phyloP scores from a whole-genome alignment of 345 rosid genomes.

The Combretum micranthum region DNA sequence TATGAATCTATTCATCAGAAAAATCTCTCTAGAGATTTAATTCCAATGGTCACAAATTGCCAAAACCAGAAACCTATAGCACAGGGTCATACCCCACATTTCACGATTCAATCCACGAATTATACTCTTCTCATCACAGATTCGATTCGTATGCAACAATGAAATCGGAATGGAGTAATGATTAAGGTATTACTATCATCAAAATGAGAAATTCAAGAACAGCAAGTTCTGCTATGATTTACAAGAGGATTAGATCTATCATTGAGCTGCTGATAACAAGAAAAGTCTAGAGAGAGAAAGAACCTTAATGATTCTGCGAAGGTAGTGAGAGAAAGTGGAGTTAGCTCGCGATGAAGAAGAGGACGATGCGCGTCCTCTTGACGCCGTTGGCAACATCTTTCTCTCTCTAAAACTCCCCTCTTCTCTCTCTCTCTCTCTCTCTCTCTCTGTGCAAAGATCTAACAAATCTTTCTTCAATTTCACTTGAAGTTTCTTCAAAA shows the following conservation, averaged over 20 bases:
- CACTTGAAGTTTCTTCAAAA: background rate
- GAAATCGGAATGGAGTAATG: no score
- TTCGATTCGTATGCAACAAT: no score
- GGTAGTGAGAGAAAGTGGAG: constrained; percentile 68
- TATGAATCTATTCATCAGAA: no score
- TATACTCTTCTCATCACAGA: no score
- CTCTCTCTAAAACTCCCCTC: background rate
- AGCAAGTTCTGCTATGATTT: background rate
- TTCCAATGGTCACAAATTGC: no score
- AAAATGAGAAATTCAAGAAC: no score
- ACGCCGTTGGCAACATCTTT: constrained; percentile 75
- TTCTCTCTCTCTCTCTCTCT: background rate
- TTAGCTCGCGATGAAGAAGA: constrained; percentile 54
- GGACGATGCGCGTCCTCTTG: constrained; percentile 72
- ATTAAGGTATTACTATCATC: no score
- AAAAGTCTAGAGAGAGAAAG: constrained; percentile 23
- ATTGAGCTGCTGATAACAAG: background rate
- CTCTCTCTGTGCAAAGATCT: background rate
- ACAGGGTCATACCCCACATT: no score
- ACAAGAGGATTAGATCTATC: constrained; percentile 1
- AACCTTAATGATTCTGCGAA: constrained; percentile 97
- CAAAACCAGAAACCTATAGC: no score
- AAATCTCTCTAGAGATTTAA: no score
- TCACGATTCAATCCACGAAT: no score
- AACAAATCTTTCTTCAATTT: background rate